These are phyloP conservation scores for Puya raimondii DNA, from an alignment of 176 grass and related monocot genomes.

Conservation along the genomic window DNA sequence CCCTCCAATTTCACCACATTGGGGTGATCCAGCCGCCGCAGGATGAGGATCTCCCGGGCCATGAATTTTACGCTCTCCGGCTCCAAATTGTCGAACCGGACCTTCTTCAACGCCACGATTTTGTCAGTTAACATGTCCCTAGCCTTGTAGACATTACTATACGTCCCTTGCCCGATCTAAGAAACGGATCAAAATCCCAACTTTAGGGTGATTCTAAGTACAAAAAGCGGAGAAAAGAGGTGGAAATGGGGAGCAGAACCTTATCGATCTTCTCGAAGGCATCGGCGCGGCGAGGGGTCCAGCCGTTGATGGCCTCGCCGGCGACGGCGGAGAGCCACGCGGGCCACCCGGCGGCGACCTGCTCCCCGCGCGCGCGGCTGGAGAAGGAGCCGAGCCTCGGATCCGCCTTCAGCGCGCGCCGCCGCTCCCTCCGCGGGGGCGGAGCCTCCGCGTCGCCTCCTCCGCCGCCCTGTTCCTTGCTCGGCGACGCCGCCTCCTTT, in stretches of 20 bases:
- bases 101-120: conserved; percentile 1
- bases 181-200: background rate
- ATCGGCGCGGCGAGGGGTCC: background rate
- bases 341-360: background rate
- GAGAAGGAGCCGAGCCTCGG: background rate
- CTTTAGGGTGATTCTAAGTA: background rate
- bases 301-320: background rate
- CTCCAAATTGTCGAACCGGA: conserved; percentile 1
- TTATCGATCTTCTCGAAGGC: background rate
- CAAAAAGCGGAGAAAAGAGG: background rate
- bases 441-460: background rate
- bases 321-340: background rate
- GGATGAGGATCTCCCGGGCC: conserved; percentile 1
- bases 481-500: background rate
- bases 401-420: conserved; percentile 14
- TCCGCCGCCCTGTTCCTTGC: background rate
- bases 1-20: conserved; percentile 5
- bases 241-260: background rate
- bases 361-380: conserved; percentile 16
- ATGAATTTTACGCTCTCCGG: background rate
- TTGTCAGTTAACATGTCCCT: background rate
- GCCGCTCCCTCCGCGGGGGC: background rate
- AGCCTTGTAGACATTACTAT: conserved; percentile 2
- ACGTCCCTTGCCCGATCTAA: conserved; percentile 2
- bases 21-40: conserved; percentile 1